Percentiles rank a stretch among this genome's conserved stretches.
phyloP scores from a whole-genome alignment of 169 alveolate species.

The Plasmodium fragile region DNA sequence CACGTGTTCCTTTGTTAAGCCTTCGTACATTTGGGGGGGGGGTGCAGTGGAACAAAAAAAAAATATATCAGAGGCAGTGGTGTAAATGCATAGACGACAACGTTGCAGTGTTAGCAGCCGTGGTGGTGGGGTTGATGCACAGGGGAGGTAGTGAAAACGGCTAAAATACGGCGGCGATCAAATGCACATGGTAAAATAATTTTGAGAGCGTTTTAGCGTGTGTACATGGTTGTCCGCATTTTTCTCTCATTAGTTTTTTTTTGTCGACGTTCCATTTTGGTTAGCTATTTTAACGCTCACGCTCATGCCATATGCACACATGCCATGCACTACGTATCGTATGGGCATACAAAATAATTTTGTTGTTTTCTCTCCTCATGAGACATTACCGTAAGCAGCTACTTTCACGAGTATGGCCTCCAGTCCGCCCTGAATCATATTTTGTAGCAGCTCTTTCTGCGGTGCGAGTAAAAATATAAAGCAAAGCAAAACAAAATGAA shows the following conservation, averaged over 20 bases:
- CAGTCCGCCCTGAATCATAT: conserved; percentile 93
- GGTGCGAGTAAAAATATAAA: conserved; percentile 89
- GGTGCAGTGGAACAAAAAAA: background rate
- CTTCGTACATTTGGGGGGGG: conserved; percentile 84
- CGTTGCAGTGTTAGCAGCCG: background rate
- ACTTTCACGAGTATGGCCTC: conserved; percentile 93
- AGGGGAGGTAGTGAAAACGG: background rate
- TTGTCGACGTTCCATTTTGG: background rate
- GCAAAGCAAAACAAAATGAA: background rate
- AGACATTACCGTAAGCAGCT: conserved; percentile 84
- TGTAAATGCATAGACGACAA: background rate
- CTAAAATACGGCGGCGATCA: background rate
- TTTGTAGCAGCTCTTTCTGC: conserved; percentile 90
- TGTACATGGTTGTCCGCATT: background rate
- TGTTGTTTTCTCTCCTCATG: background rate
- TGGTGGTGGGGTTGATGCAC: background rate
- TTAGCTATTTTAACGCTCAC: background rate
- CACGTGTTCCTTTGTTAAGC: conserved; percentile 92
- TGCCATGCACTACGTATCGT: background rate
- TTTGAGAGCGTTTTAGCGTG: background rate
- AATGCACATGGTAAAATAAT: background rate
- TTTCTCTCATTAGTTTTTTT: background rate
- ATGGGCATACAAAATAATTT: background rate
- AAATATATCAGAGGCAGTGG: conserved; percentile 3
- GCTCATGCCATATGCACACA: background rate